Base-by-base conservation (phyloP, 169 alveolate species). In the Toxoplasma gondii region DNA sequence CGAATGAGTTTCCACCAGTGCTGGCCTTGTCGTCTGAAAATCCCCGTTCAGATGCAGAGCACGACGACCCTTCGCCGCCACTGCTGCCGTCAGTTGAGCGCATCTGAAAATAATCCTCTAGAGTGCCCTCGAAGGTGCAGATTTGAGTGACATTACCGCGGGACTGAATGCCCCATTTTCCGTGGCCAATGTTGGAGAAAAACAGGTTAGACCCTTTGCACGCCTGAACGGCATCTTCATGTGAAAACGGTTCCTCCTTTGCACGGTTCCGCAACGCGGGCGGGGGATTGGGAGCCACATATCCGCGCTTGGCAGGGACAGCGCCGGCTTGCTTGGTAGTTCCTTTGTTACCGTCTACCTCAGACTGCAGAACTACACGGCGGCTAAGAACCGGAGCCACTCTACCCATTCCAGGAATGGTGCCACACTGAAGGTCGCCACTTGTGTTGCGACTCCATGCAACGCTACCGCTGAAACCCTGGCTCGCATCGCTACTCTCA, bases 41-140 rank as follows among this genome's bases (percentile, higher is more conserved):
- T 9, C 83, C 83, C 17, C 83, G 83, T 34, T 70, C 83, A 17
- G 83, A 70, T 31, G 39, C 83, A 17, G 83, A 27, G 36, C 39
- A 70, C 5, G 83, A 70, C 44, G 12, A 70, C 17, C 83, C 83
- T 70, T 70, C 83, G 83, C 83, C 39, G 39, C 36, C 10, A 34
- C 83, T 70, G 83, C 83, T 70, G 17, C 44, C 83, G 39, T 70
- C 83, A 16, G 83, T 70, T 34, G 83, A 70, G 67, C 67, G 67
- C 27, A 53, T 9, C 67, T 53, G 67, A 19, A 53, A 19, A 53
- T 53, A 53, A 19, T 53, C 67, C 67, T 53, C 67, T 19, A 53
- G 67, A 53, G 67, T 12, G 67, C 67, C 67, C 67, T 53, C 67
- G 67, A 53, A 53, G 9, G 67, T 53, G 83, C 83, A 70, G 39